These are phyloP conservation scores for Pseudocercospora fijiensis DNA, from an alignment of 2,329 filamentous ascomycete species.

Conservation along the genomic window DNA sequence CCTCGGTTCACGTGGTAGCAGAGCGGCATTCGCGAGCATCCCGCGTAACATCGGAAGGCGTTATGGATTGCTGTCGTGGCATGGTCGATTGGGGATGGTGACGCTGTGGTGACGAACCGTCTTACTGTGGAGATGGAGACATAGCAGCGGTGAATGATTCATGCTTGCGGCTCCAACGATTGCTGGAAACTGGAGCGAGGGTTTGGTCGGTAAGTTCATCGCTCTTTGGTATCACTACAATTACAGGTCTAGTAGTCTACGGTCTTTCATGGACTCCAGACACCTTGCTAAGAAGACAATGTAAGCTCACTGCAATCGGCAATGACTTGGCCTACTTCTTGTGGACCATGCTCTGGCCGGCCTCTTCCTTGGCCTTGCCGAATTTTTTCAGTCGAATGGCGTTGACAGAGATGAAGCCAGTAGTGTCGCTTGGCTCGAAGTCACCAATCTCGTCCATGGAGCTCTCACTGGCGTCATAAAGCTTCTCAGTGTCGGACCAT, in stretches of 20 bases:
- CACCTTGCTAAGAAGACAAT: conserved; percentile 9
- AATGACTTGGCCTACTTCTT: conserved; percentile 10
- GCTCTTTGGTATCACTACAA: conserved; percentile 7
- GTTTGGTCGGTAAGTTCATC: neutral
- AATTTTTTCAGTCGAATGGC: conserved; percentile 56
- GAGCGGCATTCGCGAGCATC: neutral
- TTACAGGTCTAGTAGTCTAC: conserved; percentile 4
- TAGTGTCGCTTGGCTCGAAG: conserved; percentile 65
- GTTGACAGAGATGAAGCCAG: conserved; percentile 69
- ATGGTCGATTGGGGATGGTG: neutral
- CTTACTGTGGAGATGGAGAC: too few relatives aligned
- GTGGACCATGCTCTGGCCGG: conserved; percentile 37
- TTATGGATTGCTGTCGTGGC: neutral
- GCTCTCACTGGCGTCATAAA: conserved; percentile 65
- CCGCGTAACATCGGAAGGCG: neutral
- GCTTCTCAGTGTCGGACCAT: conserved; percentile 64
- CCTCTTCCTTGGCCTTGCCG: conserved; percentile 41
- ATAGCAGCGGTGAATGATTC: neutral
- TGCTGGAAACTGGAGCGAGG: neutral
- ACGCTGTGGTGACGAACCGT: too few relatives aligned
- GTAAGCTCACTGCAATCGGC: neutral
- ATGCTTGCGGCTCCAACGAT: neutral
- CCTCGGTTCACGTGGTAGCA: neutral
- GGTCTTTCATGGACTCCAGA: conserved; percentile 6
- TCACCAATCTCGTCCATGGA: conserved; percentile 70